These are phyloP conservation scores for Colletotrichum sublineola DNA, from an alignment of 2,329 filamentous ascomycete genomes.

Conservation along the genomic window DNA sequence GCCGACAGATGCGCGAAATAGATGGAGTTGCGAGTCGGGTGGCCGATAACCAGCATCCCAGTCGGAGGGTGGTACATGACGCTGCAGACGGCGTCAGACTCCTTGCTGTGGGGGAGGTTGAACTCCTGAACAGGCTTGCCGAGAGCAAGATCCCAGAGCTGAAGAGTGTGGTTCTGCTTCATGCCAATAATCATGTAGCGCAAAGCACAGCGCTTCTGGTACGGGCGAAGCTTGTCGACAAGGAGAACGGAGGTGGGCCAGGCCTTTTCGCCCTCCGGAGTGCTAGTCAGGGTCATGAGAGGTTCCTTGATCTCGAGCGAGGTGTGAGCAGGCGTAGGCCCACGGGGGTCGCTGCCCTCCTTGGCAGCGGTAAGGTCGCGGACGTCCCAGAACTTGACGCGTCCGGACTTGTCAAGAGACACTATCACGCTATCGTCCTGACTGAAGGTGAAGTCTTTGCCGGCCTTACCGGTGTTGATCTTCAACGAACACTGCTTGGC, in stretches of 20 bases:
- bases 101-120: slow-evolving; percentile 94
- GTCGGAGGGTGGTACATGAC: slow-evolving; percentile 93
- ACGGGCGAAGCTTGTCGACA: slow-evolving; percentile 95
- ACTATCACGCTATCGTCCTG: slow-evolving; percentile 96
- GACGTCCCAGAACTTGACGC: slow-evolving; percentile 98
- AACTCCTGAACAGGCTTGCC: slow-evolving; percentile 97
- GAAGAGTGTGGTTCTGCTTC: slow-evolving; percentile 98
- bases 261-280: slow-evolving; percentile 89
- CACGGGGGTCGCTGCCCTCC: slow-evolving; percentile 64
- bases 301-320: slow-evolving; percentile 87
- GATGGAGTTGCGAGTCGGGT: slow-evolving; percentile 96
- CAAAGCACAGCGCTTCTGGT: slow-evolving; percentile 88
- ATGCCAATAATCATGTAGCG: slow-evolving; percentile 97
- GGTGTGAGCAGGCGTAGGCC: slow-evolving; percentile 66
- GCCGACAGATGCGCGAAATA: slow-evolving; percentile 97
- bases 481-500: slow-evolving; percentile 89
- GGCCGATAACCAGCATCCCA: slow-evolving; percentile 93
- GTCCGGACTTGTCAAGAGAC: slow-evolving; percentile 95
- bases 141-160: slow-evolving; percentile 97
- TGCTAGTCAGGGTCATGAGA: slow-evolving; percentile 87
- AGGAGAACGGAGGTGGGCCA: slow-evolving; percentile 97
- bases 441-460: slow-evolving; percentile 98
- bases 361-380: slow-evolving; percentile 76
- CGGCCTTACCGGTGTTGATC: slow-evolving; percentile 97
- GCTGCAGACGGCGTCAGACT: slow-evolving; percentile 98